Evolutionary conservation across 192 early-diverging fungal genomes (phyloP), one percentile per base, ranked within the genome.

Genomic region (Kickxella alabastrina): DNA sequence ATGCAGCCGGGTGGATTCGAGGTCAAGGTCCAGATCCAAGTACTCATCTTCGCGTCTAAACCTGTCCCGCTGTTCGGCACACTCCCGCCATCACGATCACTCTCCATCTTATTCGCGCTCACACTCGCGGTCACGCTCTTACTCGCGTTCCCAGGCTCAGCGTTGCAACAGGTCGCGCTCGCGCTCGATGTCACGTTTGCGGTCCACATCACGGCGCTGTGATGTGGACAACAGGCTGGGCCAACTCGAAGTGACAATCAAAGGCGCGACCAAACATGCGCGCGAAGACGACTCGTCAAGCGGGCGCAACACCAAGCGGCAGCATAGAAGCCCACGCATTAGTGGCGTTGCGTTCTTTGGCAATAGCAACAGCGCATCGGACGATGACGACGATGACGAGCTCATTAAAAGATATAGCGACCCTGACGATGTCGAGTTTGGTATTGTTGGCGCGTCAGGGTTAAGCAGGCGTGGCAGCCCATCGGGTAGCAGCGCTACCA

Each of bases 261-360:
- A 72, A 36, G 68, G 68, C 28, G 38, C 49, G 15, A 72, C 47
- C 18, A 72, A 56, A 54, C 54, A 64, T 25, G 38, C 39, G 22
- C 49, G 62, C 15, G 52, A 52, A 6, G 39, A 47, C 0, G 51
- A 51, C 10, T n/a, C n/a, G n/a, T n/a, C n/a, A n/a, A n/a, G 29
- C 5, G 49, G 45, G 35, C 34, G 49, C 12, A 27, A 19, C 1
- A 7, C 43, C 10, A 72, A 60, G 27, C 43, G 44, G 18, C 52
- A 53, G 36, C 37, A 41, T 6, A 19, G 37, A 22, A 72, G 68
- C 7, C 68, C 68, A 22, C 49, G 40, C 13, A 42, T 19, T 8
- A 52, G 39, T 43, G 37, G 28, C 14, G 43, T 72, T 10, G 24
- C 40, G 51, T 65, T 72, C 28, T 64, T 52, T 18, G 43, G 26